phyloP scores from a whole-genome alignment of 176 grass and related monocot genomes.

The Avena eriantha region DNA sequence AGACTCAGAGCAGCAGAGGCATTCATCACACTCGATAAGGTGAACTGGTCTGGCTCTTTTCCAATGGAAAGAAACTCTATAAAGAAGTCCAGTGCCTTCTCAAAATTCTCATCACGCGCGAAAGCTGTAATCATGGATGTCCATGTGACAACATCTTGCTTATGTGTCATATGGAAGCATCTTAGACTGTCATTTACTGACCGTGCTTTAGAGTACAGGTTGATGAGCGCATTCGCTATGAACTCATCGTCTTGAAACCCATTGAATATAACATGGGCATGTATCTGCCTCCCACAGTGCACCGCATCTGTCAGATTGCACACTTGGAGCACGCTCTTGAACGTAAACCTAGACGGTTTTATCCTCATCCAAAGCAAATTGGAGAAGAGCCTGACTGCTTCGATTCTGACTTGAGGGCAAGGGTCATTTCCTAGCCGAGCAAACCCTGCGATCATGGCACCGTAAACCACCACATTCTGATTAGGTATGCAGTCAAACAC shows the following conservation, averaged over 20 bases:
- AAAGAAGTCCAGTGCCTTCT: slow-evolving; percentile 63
- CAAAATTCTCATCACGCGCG: slow-evolving; percentile 48
- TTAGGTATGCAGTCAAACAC: slow-evolving; percentile 69
- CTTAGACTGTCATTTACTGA: slow-evolving; percentile 58
- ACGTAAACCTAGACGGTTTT: slow-evolving; percentile 66
- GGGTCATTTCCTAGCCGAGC: slow-evolving; percentile 67
- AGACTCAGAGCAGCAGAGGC: slow-evolving; percentile 58
- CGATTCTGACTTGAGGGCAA: slow-evolving; percentile 50
- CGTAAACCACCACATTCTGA: slow-evolving; percentile 68
- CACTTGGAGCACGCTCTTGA: slow-evolving; percentile 75
- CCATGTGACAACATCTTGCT: slow-evolving; percentile 59
- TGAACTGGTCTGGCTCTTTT: slow-evolving; percentile 56
- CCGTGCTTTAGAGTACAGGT: slow-evolving; percentile 60
- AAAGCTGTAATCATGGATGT: slow-evolving; percentile 76
- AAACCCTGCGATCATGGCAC: slow-evolving; percentile 88
- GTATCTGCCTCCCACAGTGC: slow-evolving; percentile 72
- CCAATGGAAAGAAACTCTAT: slow-evolving; percentile 48
- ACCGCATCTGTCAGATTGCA: slow-evolving; percentile 61
- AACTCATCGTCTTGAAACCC: slow-evolving; percentile 68
- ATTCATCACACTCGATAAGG: slow-evolving; percentile 58
- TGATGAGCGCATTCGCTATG: slow-evolving; percentile 64
- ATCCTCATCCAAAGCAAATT: slow-evolving; percentile 66
- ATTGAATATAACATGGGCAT: slow-evolving; percentile 65
- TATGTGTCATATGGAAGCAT: slow-evolving; percentile 65
- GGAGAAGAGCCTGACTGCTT: slow-evolving; percentile 62